These are phyloP conservation scores for Houttuynia cordata DNA, from an alignment of 164 flowering plant genomes.

Conservation along the genomic window DNA sequence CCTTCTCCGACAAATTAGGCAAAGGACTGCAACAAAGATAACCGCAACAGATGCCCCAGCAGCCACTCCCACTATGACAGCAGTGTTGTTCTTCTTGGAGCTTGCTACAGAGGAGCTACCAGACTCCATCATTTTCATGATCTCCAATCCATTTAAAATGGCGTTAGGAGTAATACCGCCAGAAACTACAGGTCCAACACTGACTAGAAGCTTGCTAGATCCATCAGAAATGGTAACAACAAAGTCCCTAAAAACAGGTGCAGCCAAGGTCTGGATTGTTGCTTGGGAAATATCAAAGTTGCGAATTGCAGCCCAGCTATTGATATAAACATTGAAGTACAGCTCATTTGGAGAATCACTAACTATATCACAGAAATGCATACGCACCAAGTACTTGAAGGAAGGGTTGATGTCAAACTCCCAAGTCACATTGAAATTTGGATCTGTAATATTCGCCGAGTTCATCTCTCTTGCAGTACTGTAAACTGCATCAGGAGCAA, in stretches of 20 bases:
- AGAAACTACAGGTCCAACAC: conserved; percentile 42
- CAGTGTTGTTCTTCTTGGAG: conserved; percentile 29
- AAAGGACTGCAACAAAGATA: conserved; percentile 15
- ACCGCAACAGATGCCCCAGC: conserved; percentile 21
- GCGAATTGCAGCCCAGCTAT: conserved; percentile 23
- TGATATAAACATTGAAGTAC: conserved; percentile 47
- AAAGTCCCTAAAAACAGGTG: conserved; percentile 41
- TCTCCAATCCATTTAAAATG: conserved; percentile 73
- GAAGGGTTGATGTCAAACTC: conserved; percentile 40
- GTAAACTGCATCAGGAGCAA: conserved; percentile 61
- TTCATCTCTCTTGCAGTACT: conserved; percentile 39
- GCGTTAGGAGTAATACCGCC: conserved; percentile 23
- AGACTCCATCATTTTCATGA: conserved; percentile 59
- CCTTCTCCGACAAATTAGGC: conserved; percentile 31
- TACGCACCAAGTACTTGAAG: conserved; percentile 46
- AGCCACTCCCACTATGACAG: conserved; percentile 30
- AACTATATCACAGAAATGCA: conserved; percentile 70
- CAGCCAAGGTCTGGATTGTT: conserved; percentile 21
- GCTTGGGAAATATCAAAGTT: conserved; percentile 34
- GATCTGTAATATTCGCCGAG: conserved; percentile 16
- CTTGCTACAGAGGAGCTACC: conserved; percentile 11
- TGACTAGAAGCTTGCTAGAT: conserved; percentile 20
- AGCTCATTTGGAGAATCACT: conserved; percentile 29
- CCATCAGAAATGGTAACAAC: conserved; percentile 15
- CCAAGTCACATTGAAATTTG: conserved; percentile 57